These are phyloP conservation scores for Chlamydomonas sp. DNA, from an alignment of 139 green algal genomes.

Conservation along the genomic window DNA sequence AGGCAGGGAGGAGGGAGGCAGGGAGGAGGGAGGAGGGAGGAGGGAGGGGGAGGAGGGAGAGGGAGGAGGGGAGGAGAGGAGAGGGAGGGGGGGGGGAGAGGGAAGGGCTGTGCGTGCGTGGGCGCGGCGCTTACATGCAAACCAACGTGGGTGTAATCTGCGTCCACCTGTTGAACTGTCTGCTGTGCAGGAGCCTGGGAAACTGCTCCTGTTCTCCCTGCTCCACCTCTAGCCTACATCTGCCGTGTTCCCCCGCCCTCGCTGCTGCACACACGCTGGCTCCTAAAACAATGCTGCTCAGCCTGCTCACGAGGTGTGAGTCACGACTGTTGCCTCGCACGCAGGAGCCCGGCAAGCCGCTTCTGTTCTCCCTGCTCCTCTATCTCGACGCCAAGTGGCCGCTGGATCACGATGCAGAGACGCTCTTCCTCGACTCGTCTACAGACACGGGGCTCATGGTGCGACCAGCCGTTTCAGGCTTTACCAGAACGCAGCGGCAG, in stretches of 20 bases:
- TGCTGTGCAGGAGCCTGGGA: conserved; percentile 1
- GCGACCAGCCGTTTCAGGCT: conserved; percentile 20
- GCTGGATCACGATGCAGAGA: conserved; percentile 66
- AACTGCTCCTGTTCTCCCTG: neutral
- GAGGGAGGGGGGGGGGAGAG: too few relatives aligned
- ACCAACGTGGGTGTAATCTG: too few relatives aligned
- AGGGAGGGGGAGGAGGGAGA: too few relatives aligned
- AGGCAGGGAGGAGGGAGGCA: too few relatives aligned
- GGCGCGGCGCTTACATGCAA: too few relatives aligned
- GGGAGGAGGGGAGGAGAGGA: too few relatives aligned
- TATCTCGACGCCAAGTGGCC: conserved; percentile 74
- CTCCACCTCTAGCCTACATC: neutral
- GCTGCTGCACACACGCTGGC: neutral
- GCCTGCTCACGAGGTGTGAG: too few relatives aligned
- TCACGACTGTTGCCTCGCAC: too few relatives aligned
- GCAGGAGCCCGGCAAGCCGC: conserved; percentile 64
- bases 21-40: too few relatives aligned
- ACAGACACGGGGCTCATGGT: conserved; percentile 44
- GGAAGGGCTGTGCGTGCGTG: too few relatives aligned
- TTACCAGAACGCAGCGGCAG: neutral
- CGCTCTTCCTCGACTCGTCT: conserved; percentile 70
- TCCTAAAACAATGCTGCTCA: too few relatives aligned
- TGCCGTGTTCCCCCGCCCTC: neutral
- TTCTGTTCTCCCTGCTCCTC: conserved; percentile 74
- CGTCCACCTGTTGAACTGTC: too few relatives aligned